Base-by-base conservation (phyloP, 179 eudicot genomes). In the Carnegiea gigantea region DNA sequence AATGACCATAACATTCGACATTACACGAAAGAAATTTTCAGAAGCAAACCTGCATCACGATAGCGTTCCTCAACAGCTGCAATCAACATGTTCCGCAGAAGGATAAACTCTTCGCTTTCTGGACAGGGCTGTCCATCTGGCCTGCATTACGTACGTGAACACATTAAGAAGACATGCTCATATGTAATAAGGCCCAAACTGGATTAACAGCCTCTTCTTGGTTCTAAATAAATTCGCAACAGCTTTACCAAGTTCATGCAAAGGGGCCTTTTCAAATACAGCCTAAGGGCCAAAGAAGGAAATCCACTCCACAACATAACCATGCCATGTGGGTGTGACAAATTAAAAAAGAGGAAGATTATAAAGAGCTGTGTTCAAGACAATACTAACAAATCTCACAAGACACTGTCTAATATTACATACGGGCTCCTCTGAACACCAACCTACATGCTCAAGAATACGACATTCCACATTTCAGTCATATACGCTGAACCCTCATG, bases 61-160 rank as follows among this genome's bases (percentile, higher is more conserved):
- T 93, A 92, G 49, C 98, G 92, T 75, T 90, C 98, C 88, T 93
- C 94, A 70, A 89, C 87, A 64, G 88, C 92, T 73, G 98, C 96
- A 85, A 89, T 83, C 84, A 90, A 85, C 98, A 93, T 93, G 88
- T 92, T 93, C 28, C 92, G 88, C 9, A 92, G 83, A 73, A 93
- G 89, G 83, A 83, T 77, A 83, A 92, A 92, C 89, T 94, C 98
- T 81, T 90, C 91, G 60, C 93, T 91, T 79, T 90, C 97, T 60
- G 89, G 86, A 87, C 97, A 92, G 13, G 94, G 91, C 74, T 87
- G 88, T n/a, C 90, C 93, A 81, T 83, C 86, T 5, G 97, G 96
- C 67, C 98, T 94, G 91, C 85, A 80, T 43, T 44, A 83, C 11
- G 80, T 73, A 74, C 68, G 9, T 71, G 78, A 76, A 68, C 26